Evolutionary conservation across 1,139 yeast genomes (phyloP), one percentile per base, ranked within the genome.

Genomic region (Candida tropicalis): DNA sequence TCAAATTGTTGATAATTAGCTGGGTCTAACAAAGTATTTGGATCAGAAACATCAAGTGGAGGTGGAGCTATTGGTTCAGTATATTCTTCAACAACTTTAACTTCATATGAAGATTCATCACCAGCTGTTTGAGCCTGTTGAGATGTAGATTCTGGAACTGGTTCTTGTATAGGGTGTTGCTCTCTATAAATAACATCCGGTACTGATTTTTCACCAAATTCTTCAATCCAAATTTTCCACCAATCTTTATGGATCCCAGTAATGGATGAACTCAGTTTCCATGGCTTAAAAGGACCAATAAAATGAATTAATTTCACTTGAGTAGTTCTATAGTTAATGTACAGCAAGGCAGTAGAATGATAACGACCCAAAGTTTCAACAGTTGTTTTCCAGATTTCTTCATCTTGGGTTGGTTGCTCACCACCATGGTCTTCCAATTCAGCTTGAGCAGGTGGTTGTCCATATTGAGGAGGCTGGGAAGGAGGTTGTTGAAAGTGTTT

Each of bases 231-330:
- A 18, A 60, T 56, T n/a, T 55, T 52, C 81, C 81, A 75, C 79
- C 81, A 76, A 39, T 59, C 63, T 31, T 53, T 57, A 47, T 65
- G 69, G 26, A 54, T 48, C 5, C 58, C 60, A 8, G 51, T 33
- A n/a, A 42, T 42, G 10, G 56, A 50, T 3, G 60, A 49, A 32
- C 48, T 48, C 42, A 52, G 52, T 31, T 61, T 60, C 98, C 98
- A 93, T 0, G 99, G 99, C 62, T 93, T 91, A 32, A 60, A 54
- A 1, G 79, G 67, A 1, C 98, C 98, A 51, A 90, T 87, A 57
- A 84, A 93, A 63, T 93, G 99, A 17, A 87, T 70, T 29, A 86
- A 68, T 46, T 79, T 78, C 39, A 89, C 77, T 43, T 63, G 65
- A 3, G 63, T 48, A 11, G 55, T 52, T 1, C 56, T 44, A 16